Base-by-base conservation (phyloP, 202 grass and related monocot species). In the Musa balbisiana region DNA sequence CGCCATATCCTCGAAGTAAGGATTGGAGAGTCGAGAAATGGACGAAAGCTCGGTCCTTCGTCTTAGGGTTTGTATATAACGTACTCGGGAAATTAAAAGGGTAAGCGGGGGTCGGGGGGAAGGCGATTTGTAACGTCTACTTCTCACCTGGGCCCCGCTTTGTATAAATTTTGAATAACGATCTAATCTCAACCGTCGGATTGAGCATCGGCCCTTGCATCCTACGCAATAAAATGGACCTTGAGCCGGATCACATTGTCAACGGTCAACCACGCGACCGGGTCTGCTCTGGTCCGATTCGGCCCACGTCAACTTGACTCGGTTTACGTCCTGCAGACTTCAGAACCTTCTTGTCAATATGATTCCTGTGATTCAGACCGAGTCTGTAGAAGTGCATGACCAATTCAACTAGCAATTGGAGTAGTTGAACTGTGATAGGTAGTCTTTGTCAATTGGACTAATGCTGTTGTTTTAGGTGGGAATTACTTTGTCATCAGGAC, bases 1-100 rank as follows among this genome's bases (percentile, higher is more conserved):
- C 75, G 72, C 83, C 79, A 89, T 75, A n/a, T 56, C 9, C 3
- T 65, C 22, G 11, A 9, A 43, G 33, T 12, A 17, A 58, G 55
- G 2, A 58, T 58, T 8, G 67, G 23, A 17, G 24, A 33, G n/a
- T 43, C 33, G 17, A n/a, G 25, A 70, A 51, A n/a, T 51, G 19
- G 67, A 11, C 8, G 67, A 43, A 6, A 52, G n/a, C 17, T 49
- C 2, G 1, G 20, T 5, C n/a, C 15, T 11, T 20, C 43, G 21
- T 1, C 6, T 13, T 68, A 49, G 27, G 27, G 29, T 68, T 68
- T 69, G 1, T 3, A 8, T 13, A 13, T 0, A 29, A 0, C 33
- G 33, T 2, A 20, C 1, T 33, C 8, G 20, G 11, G 17, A 51
- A 70, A 20, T 50, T 51, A 13, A 11, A 51, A 6, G 49, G 33